phyloP scores from a whole-genome alignment of 1,139 yeast species.

The Saccharomyces hybrid region DNA sequence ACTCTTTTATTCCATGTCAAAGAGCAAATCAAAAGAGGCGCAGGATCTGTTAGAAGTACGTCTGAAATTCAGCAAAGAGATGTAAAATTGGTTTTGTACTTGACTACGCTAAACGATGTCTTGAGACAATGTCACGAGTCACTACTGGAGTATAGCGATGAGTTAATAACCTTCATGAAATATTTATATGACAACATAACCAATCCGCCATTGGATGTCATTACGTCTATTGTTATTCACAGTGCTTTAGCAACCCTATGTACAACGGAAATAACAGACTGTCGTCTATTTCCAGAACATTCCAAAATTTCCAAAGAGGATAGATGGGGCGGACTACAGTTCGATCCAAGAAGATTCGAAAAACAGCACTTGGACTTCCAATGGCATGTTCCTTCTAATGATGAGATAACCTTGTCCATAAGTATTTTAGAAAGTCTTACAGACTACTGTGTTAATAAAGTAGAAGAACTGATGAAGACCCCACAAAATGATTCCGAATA shows the following conservation, averaged over 20 bases:
- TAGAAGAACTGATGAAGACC: slow-evolving; percentile 36
- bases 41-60: slow-evolving; percentile 69
- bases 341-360: slow-evolving; percentile 38
- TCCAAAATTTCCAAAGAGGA: slow-evolving; percentile 35
- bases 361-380: slow-evolving; percentile 45
- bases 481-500: slow-evolving; percentile 20
- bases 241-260: slow-evolving; percentile 61
- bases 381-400: slow-evolving; percentile 67
- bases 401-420: slow-evolving; percentile 56
- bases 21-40: slow-evolving; percentile 73
- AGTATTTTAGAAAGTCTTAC: slow-evolving; percentile 50
- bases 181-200: slow-evolving; percentile 50
- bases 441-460: slow-evolving; percentile 37
- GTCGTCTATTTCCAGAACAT: slow-evolving; percentile 44
- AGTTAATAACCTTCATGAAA: slow-evolving; percentile 45
- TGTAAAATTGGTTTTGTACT: slow-evolving; percentile 64
- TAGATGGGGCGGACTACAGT: slow-evolving; percentile 71
- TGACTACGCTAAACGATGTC: slow-evolving; percentile 63
- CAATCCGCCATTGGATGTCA: slow-evolving; percentile 52
- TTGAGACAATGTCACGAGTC: slow-evolving; percentile 58
- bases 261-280: slow-evolving; percentile 49
- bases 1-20: slow-evolving; percentile 37
- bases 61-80: slow-evolving; percentile 69
- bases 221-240: slow-evolving; percentile 48
- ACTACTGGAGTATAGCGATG: slow-evolving; percentile 40